These are phyloP conservation scores for Ophiostoma sp. DNA, from an alignment of 2,329 filamentous ascomycete genomes.

Conservation along the genomic window DNA sequence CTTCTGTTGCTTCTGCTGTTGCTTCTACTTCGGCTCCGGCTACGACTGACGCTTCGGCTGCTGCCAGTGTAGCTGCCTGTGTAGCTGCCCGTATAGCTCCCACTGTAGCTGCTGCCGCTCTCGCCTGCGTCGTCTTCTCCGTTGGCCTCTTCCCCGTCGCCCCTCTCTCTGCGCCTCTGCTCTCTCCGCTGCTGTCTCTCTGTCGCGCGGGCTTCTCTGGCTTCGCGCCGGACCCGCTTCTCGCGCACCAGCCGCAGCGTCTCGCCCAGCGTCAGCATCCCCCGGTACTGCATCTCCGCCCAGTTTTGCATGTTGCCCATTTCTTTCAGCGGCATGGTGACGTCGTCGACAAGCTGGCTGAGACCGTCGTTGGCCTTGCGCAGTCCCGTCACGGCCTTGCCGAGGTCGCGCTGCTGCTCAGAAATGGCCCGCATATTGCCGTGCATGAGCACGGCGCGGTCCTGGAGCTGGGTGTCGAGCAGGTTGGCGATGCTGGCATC, in stretches of 20 bases:
- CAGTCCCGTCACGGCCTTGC: conserved; percentile 54
- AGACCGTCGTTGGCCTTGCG: conserved; percentile 61
- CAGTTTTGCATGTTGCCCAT: conserved; percentile 79
- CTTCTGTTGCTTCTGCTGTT: conserved; percentile 25
- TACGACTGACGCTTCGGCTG: conserved; percentile 26
- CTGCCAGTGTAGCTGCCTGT: conserved; percentile 21
- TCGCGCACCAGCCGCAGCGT: conserved; percentile 52
- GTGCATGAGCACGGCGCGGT: conserved; percentile 64
- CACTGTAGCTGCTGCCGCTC: conserved; percentile 6
- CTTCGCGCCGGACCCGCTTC: conserved; percentile 23
- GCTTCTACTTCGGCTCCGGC: conserved; percentile 32
- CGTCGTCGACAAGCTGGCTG: conserved; percentile 56
- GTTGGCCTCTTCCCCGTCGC: neutral
- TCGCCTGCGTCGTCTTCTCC: neutral
- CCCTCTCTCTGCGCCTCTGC: neutral
- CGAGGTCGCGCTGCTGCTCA: conserved; percentile 62
- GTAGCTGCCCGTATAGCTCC: conserved; percentile 21
- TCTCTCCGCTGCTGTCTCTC: conserved; percentile 17
- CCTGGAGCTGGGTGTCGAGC: conserved; percentile 62
- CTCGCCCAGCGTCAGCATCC: conserved; percentile 60
- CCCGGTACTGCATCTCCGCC: conserved; percentile 72
- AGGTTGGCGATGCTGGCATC: conserved; percentile 62
- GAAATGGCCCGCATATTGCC: conserved; percentile 59
- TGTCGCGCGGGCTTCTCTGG: conserved; percentile 9
- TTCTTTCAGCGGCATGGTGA: conserved; percentile 64